Percentiles rank a stretch among this genome's conserved stretches.
These are phyloP conservation scores for Hymenoscyphus linearis DNA, from an alignment of 2,329 filamentous ascomycete genomes.

Conservation along the genomic window DNA sequence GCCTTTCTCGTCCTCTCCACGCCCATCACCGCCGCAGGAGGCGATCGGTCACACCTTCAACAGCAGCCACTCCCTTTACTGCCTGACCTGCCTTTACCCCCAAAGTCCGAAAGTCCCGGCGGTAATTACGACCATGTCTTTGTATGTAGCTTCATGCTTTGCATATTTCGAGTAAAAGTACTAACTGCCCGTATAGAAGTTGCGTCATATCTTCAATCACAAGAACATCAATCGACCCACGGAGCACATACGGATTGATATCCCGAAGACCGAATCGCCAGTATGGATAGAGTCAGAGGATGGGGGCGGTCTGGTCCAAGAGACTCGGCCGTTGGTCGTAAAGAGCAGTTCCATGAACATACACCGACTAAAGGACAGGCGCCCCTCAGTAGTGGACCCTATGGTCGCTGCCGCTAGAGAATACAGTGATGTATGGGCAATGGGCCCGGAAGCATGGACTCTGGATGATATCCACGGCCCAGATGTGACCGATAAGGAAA, in stretches of 20 bases:
- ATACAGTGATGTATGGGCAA: slow-evolving; percentile 59
- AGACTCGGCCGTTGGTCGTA: slow-evolving; percentile 49
- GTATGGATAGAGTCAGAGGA: slow-evolving; percentile 61
- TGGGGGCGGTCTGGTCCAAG: slow-evolving; percentile 43
- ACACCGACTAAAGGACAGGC: slow-evolving; percentile 74
- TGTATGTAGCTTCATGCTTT: slow-evolving; percentile 30
- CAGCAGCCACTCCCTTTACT: slow-evolving; percentile 32
- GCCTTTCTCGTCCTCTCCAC: slow-evolving; percentile 44
- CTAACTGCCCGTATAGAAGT: slow-evolving; percentile 39
- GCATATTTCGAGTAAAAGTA: neutral
- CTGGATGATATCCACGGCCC: slow-evolving; percentile 72
- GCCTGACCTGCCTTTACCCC: slow-evolving; percentile 30
- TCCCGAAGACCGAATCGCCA: slow-evolving; percentile 46
- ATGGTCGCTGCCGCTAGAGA: slow-evolving; percentile 69
- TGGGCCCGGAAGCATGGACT: slow-evolving; percentile 73
- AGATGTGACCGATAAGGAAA: slow-evolving; percentile 79
- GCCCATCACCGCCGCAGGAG: slow-evolving; percentile 34
- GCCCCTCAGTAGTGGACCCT: slow-evolving; percentile 69
- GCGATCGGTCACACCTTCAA: slow-evolving; percentile 27
- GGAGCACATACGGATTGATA: slow-evolving; percentile 72
- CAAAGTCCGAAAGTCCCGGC: slow-evolving; percentile 43
- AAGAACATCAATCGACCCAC: slow-evolving; percentile 73
- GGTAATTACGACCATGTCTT: slow-evolving; percentile 46
- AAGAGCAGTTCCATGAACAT: slow-evolving; percentile 65
- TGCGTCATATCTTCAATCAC: slow-evolving; percentile 91